Conservation (phyloP, 2,329 filamentous ascomycete species). For the Mariannaea sp. region DNA sequence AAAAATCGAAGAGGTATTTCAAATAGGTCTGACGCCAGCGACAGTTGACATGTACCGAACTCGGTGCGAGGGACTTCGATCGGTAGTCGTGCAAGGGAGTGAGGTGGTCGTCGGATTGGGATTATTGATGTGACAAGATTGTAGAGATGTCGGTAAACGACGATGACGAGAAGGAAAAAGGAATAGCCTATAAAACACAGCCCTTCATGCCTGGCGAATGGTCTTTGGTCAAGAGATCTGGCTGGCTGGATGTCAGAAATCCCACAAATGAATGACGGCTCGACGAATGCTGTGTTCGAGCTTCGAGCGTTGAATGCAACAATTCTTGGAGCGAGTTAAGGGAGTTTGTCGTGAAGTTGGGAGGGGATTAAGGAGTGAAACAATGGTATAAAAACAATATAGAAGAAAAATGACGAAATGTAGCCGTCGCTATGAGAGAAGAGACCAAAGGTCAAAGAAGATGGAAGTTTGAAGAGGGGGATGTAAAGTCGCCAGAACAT, state of each 20-base stretch:
- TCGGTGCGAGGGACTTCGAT: not conserved
- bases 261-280: not conserved
- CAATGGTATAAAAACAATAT: not conserved
- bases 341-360: not conserved
- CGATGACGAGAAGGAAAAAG: not conserved
- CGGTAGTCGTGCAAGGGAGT: not conserved
- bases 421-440: not conserved
- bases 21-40: constrained; percentile 19
- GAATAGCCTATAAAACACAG: constrained; percentile 6
- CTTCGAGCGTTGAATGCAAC: not conserved
- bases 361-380: constrained; percentile 3
- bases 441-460: not conserved
- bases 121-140: not conserved
- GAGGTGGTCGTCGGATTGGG: not conserved
- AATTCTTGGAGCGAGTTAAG: not conserved
- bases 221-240: not conserved
- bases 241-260: not conserved
- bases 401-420: not conserved
- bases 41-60: constrained; percentile 14
- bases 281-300: constrained; percentile 3
- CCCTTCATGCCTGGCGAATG: not conserved
- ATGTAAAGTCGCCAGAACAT: constrained; percentile 1
- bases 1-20: not conserved
- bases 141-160: not conserved
- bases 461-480: not conserved